Percentiles rank a stretch among this genome's conserved stretches.
Evolutionary conservation across 2,329 filamentous ascomycete species (phyloP).

Genomic region (Trichophyton schoenleinii): DNA sequence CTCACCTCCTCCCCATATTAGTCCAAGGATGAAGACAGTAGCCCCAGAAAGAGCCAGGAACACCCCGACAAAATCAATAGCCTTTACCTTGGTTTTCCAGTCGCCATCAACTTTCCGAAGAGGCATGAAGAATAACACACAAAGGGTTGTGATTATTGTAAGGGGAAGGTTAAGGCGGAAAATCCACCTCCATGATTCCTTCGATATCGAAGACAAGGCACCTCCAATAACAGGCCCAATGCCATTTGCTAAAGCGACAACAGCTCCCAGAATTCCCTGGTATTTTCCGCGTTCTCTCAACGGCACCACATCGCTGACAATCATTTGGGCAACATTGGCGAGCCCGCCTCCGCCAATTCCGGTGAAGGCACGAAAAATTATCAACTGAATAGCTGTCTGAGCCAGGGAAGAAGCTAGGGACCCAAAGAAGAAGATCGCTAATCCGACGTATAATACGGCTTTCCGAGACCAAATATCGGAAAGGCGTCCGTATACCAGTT

Average conservation of each 20-base stretch:
- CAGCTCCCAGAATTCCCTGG: slow-evolving; percentile 44
- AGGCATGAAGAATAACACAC: slow-evolving; percentile 45
- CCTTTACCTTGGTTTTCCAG: slow-evolving; percentile 40
- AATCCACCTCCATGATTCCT: slow-evolving; percentile 34
- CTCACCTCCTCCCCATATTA: slow-evolving; percentile 49
- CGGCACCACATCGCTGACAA: slow-evolving; percentile 49
- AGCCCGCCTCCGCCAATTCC: slow-evolving; percentile 51
- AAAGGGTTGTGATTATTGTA: slow-evolving; percentile 35
- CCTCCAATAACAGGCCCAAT: slow-evolving; percentile 45
- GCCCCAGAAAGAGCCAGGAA: slow-evolving; percentile 34
- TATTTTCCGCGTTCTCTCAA: slow-evolving; percentile 47
- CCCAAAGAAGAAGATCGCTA: slow-evolving; percentile 36
- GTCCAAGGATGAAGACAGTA: slow-evolving; percentile 36
- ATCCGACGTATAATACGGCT: slow-evolving; percentile 41
- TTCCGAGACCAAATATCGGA: slow-evolving; percentile 52
- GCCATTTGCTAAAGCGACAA: slow-evolving; percentile 43
- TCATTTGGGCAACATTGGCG: slow-evolving; percentile 46
- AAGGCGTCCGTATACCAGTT: slow-evolving; percentile 46
- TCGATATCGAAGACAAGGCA: slow-evolving; percentile 35
- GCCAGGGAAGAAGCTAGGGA: slow-evolving; percentile 49
- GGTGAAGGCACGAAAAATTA: slow-evolving; percentile 47
- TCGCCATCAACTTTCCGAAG: slow-evolving; percentile 42
- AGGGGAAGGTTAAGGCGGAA: slow-evolving; percentile 44
- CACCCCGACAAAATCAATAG: slow-evolving; percentile 41
- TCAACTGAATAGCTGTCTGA: slow-evolving; percentile 44